Evolutionary conservation across 306 rosid species (phyloP).

Genomic region (Mucuna pruriens): DNA sequence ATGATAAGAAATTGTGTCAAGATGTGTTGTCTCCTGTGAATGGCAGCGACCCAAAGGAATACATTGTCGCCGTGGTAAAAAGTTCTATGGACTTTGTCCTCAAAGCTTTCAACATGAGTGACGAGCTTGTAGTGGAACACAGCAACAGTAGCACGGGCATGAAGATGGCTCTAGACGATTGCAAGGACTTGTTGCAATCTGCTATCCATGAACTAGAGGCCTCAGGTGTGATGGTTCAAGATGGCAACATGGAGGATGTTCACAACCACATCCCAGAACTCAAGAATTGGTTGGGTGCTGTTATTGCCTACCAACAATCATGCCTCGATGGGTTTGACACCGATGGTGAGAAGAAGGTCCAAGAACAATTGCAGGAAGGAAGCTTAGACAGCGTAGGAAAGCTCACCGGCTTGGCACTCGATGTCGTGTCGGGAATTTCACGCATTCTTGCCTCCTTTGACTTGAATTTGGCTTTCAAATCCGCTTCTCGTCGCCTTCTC

Average conservation of each 20-base stretch:
- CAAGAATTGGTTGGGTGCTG: constrained; percentile 66
- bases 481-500: constrained; percentile 55
- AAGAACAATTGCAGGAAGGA: neutral
- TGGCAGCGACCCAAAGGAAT: constrained; percentile 44
- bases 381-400: constrained; percentile 40
- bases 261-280: constrained; percentile 39
- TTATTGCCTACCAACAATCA: constrained; percentile 56
- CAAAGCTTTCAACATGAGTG: constrained; percentile 56
- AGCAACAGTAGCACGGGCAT: neutral
- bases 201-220: constrained; percentile 52
- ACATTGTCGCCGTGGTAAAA: constrained; percentile 40
- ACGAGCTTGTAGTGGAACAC: constrained; percentile 38
- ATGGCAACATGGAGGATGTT: constrained; percentile 22
- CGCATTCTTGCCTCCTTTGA: constrained; percentile 34
- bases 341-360: constrained; percentile 32
- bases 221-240: constrained; percentile 8
- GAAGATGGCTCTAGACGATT: constrained; percentile 62
- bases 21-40: constrained; percentile 23
- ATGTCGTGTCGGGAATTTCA: constrained; percentile 49
- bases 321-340: constrained; percentile 59
- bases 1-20: constrained; percentile 47
- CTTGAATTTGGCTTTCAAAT: constrained; percentile 42
- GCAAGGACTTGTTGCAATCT: constrained; percentile 60
- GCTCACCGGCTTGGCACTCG: constrained; percentile 64
- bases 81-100: constrained; percentile 41